These are phyloP conservation scores for Solanum acaule DNA, from an alignment of 257 asterid genomes.

Conservation along the genomic window DNA sequence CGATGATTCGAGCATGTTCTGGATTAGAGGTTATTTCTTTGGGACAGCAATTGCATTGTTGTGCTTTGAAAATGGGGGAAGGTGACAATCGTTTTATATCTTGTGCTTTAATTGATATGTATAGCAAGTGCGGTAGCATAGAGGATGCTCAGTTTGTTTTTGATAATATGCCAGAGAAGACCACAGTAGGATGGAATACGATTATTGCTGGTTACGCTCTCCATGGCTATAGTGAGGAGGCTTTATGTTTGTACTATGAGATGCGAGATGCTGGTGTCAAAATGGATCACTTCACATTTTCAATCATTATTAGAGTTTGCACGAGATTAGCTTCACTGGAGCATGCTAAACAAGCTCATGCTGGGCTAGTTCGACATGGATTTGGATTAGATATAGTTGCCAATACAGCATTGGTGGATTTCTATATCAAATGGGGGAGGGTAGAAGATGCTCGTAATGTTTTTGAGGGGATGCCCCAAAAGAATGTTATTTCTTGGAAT, in stretches of 20 bases:
- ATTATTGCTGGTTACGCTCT: conserved; percentile 67
- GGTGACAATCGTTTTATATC: conserved; percentile 44
- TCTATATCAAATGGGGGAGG: conserved; percentile 90
- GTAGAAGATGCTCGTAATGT: conserved; percentile 71
- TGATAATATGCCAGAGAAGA: conserved; percentile 52
- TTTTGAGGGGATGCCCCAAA: conserved; percentile 61
- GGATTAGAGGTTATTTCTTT: conserved; percentile 56
- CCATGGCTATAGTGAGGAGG: conserved; percentile 75
- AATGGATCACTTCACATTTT: conserved; percentile 74
- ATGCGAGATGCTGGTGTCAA: conserved; percentile 66
- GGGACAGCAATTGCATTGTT: conserved; percentile 65
- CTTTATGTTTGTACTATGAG: conserved; percentile 57
- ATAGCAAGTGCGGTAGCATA: conserved; percentile 75
- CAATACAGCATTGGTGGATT: conserved; percentile 76
- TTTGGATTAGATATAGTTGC: conserved; percentile 61
- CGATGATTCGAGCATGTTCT: conserved; percentile 62
- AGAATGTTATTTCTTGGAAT: conserved; percentile 70
- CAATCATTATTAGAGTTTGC: conserved; percentile 57
- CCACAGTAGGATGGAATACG: conserved; percentile 79
- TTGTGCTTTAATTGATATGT: conserved; percentile 77
- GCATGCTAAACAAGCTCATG: conserved; percentile 89
- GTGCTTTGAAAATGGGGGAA: conserved; percentile 51
- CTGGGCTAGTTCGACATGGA: conserved; percentile 73
- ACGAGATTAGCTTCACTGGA: conserved; percentile 73
- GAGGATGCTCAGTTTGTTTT: conserved; percentile 59